Base-by-base conservation (phyloP, 176 grass and related monocot genomes). In the Hsuehochloa calcarea region DNA sequence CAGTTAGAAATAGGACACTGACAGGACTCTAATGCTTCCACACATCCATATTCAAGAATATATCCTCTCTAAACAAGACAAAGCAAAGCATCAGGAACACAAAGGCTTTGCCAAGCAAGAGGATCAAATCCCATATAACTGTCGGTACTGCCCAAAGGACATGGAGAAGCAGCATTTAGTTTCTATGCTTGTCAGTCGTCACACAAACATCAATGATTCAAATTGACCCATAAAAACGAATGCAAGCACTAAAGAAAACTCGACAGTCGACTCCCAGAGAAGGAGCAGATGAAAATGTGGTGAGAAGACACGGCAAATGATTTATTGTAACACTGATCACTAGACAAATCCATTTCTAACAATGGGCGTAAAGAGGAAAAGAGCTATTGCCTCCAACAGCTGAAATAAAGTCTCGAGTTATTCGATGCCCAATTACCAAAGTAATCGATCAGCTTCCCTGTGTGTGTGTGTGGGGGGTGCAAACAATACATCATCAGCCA, bases 41-140 rank as follows among this genome's bases (percentile, higher is more conserved):
- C 17, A 65, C 17, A 46, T 10, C 25, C 4, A 75, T 19, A 66
- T 40, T 66, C 34, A 45, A 12, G 59, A 65, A 65, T 47, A 39
- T 31, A 63, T n/a, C 6, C 0, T 23, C 16, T 72, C 4, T 19
- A 75, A 80, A 63, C 25, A 54, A 39, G 72, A 40, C 5, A 19
- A 70, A 72, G 29, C 5, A 19, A 70, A 29, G 17, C 13, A 79
- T 31, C 20, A 66, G 6, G 47, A 72, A n/a, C 22, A 51, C 5
- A 13, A 16, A 74, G n/a, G 23, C 10, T 61, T 45, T 56, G 5
- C 65, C 20, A 72, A 45, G 23, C 38, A 43, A 20, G 37, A 37
- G 39, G 79, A 72, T n/a, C 52, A 72, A 71, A 82, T 45, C 23
- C 80, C 43, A 45, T 5, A 31, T 44, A 59, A 56, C 49, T 81